phyloP scores from a whole-genome alignment of 2,329 filamentous ascomycete species.

The Pyrenophora seminiperda region DNA sequence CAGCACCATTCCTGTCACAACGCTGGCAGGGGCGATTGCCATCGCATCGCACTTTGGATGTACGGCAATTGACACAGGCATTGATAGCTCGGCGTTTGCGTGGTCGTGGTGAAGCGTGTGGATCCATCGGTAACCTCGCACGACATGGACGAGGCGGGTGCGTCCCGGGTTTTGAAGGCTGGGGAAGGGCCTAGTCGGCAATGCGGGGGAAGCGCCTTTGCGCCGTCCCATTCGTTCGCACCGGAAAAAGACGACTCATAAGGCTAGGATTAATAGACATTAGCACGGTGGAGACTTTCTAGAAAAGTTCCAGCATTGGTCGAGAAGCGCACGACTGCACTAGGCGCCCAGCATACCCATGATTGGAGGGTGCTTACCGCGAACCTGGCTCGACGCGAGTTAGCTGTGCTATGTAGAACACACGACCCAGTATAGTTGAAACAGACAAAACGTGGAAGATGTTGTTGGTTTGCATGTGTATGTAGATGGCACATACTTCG shows the following conservation, averaged over 20 bases:
- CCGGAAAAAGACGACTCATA: neutral
- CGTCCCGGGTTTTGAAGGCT: conserved; percentile 11
- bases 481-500: neutral
- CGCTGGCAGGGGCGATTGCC: conserved; percentile 38
- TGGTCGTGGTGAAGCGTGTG: conserved; percentile 17
- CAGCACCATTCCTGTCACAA: conserved; percentile 32
- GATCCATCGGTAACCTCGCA: conserved; percentile 26
- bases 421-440: too few species aligned
- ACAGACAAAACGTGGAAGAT: too few species aligned
- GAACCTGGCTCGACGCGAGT: too few species aligned
- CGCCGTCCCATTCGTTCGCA: conserved; percentile 6
- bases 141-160: conserved; percentile 7
- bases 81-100: conserved; percentile 44
- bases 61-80: conserved; percentile 38
- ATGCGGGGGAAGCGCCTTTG: conserved; percentile 10
- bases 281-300: neutral
- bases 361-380: too few species aligned
- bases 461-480: too few species aligned
- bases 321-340: too few species aligned
- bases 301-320: too few species aligned
- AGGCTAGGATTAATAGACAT: too few species aligned
- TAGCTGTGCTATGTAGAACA: too few species aligned
- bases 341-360: too few species aligned
- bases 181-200: conserved; percentile 6
- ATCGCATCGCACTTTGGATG: conserved; percentile 43